A percentile compares a stretch with the other conserved stretches of the same genome.
Evolutionary conservation across 2,329 filamentous ascomycete genomes (phyloP).

Genomic region (Trichoderma atroviride): DNA sequence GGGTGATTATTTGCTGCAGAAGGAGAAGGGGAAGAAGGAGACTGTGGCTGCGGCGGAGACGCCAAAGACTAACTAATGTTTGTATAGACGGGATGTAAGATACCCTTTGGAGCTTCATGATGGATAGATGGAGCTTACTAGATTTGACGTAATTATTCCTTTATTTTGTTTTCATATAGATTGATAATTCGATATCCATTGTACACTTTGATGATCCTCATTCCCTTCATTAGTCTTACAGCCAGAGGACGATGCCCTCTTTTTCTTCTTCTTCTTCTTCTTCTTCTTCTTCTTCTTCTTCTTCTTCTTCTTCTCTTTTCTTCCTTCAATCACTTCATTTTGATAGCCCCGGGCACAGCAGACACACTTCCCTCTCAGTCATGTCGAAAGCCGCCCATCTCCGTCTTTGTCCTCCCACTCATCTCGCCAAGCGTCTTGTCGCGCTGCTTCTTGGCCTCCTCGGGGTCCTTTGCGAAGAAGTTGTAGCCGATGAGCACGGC

Average conservation of each 20-base stretch:
- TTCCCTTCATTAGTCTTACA: not conserved
- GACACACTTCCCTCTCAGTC: slow-evolving; percentile 30
- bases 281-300: not conserved
- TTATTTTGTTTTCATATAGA: not conserved
- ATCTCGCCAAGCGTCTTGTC: slow-evolving; percentile 35
- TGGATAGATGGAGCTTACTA: not conserved
- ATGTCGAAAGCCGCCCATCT: slow-evolving; percentile 37
- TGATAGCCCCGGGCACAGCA: slow-evolving; percentile 16
- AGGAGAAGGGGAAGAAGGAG: slow-evolving; percentile 32
- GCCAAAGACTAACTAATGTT: not conserved
- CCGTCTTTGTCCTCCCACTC: slow-evolving; percentile 37
- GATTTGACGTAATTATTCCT: not conserved
- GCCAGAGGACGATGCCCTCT: not conserved
- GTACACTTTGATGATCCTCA: not conserved
- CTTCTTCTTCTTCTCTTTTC: not conserved
- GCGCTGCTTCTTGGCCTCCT: slow-evolving; percentile 22
- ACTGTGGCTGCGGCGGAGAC: not conserved
- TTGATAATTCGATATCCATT: slow-evolving; percentile 6
- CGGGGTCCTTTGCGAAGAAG: slow-evolving; percentile 36
- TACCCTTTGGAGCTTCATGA: not conserved
- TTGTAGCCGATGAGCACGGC: slow-evolving; percentile 34
- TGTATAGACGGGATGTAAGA: not conserved
- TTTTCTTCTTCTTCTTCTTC: not conserved
- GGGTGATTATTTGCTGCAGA: slow-evolving; percentile 51
- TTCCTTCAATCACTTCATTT: not conserved